Evolutionary conservation across 1,284 basidiomycete species (phyloP), one percentile per base, ranked within the genome.

Genomic region (Fereydounia khargensis): DNA sequence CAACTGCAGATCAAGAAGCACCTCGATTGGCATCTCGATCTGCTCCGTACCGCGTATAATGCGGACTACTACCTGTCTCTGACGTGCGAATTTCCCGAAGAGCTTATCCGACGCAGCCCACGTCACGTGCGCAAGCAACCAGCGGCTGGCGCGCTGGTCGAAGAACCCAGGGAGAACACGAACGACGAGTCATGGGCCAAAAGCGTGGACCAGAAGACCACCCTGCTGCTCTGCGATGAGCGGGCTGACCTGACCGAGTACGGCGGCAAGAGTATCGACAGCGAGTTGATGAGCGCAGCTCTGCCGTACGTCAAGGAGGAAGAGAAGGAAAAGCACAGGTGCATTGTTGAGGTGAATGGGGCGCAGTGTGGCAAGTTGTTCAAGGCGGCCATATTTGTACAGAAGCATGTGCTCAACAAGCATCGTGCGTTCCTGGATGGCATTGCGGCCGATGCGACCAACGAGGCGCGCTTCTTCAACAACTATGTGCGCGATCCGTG

Each of bases 371-470:
- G 59, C 37, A 74, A 74, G 47, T 59, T 65, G 7, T 74, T 74
- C 57, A 69, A 64, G 36, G 65, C 65, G 14, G 44, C 44, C 16
- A 47, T 52, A 24, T 72, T 70, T 45, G 64, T 69, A 3, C 63
- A 65, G 43, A 72, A 74, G 64, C 71, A 74, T 36, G 47, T 74
- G 2, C 37, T 58, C 27, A 72, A 70, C 50, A 72, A 70, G 47
- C 71, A 74, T 37, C 40, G 51, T 18, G 48, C 38, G 2, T 47
- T 65, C 18, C 50, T 70, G 35, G 60, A 68, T 23, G 7, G 25
- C 3, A 21, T 33, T 6, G 51, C 48, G 1, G 23, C 28, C 3
- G 39, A 34, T 18, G 25, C 43, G 28, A 21, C 62, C 36, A 35
- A 59, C 7, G 55, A 62, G 24, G 42, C 35, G 6, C 25, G 13